Conservation (phyloP, 768 basidiomycete genomes). For the Hygrocybe punicea region DNA sequence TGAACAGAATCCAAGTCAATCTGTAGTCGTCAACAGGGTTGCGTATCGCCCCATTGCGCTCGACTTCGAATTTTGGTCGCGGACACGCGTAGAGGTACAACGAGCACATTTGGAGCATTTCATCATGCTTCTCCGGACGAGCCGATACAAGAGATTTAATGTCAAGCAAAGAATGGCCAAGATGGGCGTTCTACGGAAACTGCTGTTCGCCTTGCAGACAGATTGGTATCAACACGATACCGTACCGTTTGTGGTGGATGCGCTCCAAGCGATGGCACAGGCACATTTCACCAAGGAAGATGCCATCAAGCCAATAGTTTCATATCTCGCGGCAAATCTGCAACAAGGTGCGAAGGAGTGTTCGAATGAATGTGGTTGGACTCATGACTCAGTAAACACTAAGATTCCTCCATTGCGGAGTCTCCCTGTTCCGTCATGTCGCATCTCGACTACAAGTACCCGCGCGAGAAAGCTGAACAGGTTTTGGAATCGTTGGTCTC, state of each 20-base stretch:
- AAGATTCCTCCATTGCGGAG: conserved; percentile 16
- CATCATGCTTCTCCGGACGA: conserved; percentile 63
- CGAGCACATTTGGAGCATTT: conserved; percentile 80
- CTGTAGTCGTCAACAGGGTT: conserved; percentile 76
- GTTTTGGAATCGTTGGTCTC: conserved; percentile 64
- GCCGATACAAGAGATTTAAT: conserved; percentile 77
- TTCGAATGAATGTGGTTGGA: background rate
- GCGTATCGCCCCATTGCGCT: conserved; percentile 83
- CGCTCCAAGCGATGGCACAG: conserved; percentile 58
- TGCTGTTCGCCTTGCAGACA: conserved; percentile 80
- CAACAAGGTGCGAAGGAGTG: conserved; percentile 48
- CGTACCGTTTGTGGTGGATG: conserved; percentile 50
- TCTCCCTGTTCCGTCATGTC: conserved; percentile 56
- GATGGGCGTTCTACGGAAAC: conserved; percentile 63
- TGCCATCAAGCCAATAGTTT: conserved; percentile 78
- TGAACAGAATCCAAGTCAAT: conserved; percentile 47
- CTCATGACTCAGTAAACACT: background rate
- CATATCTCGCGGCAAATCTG: conserved; percentile 80
- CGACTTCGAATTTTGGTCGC: conserved; percentile 89
- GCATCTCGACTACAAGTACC: conserved; percentile 45
- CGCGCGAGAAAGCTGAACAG: conserved; percentile 61
- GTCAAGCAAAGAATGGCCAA: conserved; percentile 68
- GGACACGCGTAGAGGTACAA: conserved; percentile 68
- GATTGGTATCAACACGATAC: conserved; percentile 66
- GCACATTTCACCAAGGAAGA: conserved; percentile 70